phyloP scores from a whole-genome alignment of 371 early-diverging fungal genomes.

The Syncephalastrum racemosum region DNA sequence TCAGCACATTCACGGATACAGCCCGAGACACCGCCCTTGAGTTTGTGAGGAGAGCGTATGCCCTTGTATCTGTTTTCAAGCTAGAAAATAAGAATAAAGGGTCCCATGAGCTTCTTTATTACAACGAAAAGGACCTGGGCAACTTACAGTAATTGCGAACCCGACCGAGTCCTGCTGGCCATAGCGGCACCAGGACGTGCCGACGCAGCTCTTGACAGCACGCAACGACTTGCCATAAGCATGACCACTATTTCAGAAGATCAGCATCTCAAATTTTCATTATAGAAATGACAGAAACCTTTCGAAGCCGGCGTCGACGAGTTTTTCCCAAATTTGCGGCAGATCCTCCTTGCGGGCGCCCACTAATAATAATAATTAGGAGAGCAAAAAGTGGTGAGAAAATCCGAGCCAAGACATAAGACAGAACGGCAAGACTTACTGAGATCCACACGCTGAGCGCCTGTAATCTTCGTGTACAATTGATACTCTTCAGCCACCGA shows the following conservation, averaged over 20 bases:
- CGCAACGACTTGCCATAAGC: conserved; percentile 74
- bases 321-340: conserved; percentile 64
- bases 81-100: conserved; percentile 1
- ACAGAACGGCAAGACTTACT: conserved; percentile 10
- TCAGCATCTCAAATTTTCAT: conserved; percentile 50
- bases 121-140: background rate
- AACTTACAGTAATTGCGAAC: conserved; percentile 51
- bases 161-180: conserved; percentile 71
- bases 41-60: conserved; percentile 66
- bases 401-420: background rate
- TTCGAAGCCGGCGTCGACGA: conserved; percentile 65
- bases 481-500: conserved; percentile 61
- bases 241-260: conserved; percentile 61
- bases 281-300: conserved; percentile 36
- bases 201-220: conserved; percentile 74
- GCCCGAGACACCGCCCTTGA: conserved; percentile 63
- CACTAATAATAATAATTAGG: conserved; percentile 32
- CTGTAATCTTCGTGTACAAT: conserved; percentile 68
- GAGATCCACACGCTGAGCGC: conserved; percentile 65
- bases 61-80: conserved; percentile 71
- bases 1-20: conserved; percentile 73
- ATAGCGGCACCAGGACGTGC: conserved; percentile 69
- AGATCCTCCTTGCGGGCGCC: conserved; percentile 65
- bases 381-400: background rate
- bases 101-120: background rate